Evolutionary conservation across 1,284 basidiomycete species (phyloP).

Genomic region (Neolentinus lepideus): DNA sequence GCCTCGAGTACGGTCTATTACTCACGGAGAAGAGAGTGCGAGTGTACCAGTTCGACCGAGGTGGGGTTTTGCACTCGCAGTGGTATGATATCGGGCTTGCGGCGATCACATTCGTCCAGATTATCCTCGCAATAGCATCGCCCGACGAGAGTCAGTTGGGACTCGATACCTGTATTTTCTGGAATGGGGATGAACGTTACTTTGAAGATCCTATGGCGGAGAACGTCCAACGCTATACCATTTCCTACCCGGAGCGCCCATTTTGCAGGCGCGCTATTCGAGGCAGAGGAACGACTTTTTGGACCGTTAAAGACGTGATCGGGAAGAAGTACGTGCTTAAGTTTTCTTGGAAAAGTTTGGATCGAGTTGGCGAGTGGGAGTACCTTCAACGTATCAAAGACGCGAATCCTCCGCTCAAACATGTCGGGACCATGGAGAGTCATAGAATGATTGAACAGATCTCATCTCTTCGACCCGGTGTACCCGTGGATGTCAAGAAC

Average conservation of each 20-base stretch:
- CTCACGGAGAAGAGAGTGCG: neutral
- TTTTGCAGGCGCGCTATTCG: neutral
- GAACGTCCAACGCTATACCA: too few species aligned
- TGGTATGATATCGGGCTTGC: neutral
- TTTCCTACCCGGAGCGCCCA: too few species aligned
- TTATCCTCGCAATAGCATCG: neutral
- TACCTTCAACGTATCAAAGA: neutral
- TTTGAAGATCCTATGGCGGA: too few species aligned
- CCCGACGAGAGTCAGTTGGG: neutral
- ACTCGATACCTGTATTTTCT: neutral
- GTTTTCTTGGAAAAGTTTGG: neutral
- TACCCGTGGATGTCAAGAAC: neutral
- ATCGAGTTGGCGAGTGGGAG: neutral
- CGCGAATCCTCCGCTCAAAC: too few species aligned
- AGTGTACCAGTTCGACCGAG: neutral
- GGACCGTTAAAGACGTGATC: neutral
- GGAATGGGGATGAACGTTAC: neutral
- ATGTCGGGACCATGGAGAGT: neutral
- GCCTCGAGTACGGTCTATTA: neutral
- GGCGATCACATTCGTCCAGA: neutral
- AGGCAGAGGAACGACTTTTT: neutral
- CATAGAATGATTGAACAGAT: neutral
- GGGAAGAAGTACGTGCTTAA: neutral
- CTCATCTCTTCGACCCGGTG: neutral
- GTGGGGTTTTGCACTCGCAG: neutral